phyloP scores from a whole-genome alignment of 805 yeast genomes.

The Huiozyma naganishii region DNA sequence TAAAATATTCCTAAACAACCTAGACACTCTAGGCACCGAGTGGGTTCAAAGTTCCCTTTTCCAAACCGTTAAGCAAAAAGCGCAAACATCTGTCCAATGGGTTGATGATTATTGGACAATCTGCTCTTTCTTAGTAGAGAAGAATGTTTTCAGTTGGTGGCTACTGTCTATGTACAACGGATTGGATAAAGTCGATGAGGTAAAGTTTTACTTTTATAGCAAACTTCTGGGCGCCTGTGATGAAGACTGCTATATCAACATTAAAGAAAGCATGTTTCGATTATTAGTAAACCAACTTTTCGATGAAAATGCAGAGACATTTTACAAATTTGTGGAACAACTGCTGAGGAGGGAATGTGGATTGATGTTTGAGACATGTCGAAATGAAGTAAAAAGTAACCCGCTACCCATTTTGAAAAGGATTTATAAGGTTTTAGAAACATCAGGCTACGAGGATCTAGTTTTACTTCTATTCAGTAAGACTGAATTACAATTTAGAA shows the following conservation, averaged over 20 bases:
- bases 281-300: constrained; percentile 2
- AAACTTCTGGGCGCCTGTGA: constrained; percentile 16
- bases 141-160: constrained; percentile 24
- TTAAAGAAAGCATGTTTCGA: constrained; percentile 14
- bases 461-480: background rate
- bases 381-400: constrained; percentile 1
- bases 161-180: constrained; percentile 19
- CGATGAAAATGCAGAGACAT: constrained; percentile 7
- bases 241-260: constrained; percentile 10
- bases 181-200: constrained; percentile 7
- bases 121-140: constrained; percentile 15
- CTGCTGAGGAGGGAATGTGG: constrained; percentile 13
- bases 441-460: constrained; percentile 6
- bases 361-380: background rate
- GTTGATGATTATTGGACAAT: constrained; percentile 18
- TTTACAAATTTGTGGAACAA: constrained; percentile 7
- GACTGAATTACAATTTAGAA: no score
- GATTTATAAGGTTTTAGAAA: constrained; percentile 10
- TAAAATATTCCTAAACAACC: constrained; percentile 6
- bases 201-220: constrained; percentile 11
- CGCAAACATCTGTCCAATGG: constrained; percentile 9
- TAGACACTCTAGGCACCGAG: constrained; percentile 4
- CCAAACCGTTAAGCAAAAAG: constrained; percentile 10
- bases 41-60: constrained; percentile 20
- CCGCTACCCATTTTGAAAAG: constrained; percentile 6